phyloP scores from a whole-genome alignment of 2,329 filamentous ascomycete species.

The Phaeosphaeriaceae sp. region DNA sequence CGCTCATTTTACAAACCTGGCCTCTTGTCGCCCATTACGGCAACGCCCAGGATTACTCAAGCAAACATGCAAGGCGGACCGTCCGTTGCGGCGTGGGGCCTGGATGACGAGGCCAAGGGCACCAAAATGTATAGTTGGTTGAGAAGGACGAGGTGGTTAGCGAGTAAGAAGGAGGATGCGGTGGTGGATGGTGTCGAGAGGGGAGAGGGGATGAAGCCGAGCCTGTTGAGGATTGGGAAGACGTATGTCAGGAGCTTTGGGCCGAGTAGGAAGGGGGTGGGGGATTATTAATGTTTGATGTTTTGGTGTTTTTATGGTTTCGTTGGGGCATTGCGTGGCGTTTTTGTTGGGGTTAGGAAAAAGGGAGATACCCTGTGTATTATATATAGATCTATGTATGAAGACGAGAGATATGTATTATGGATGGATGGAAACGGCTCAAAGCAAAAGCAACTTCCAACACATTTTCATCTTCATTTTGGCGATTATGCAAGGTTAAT shows the following conservation, averaged over 20 bases:
- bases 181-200: not conserved
- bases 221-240: not conserved
- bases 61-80: not conserved
- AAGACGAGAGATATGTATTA: too few species aligned
- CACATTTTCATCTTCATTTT: too few species aligned
- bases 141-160: not conserved
- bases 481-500: too few species aligned
- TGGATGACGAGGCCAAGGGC: not conserved
- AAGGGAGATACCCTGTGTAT: too few species aligned
- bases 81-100: not conserved
- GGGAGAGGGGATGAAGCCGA: not conserved
- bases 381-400: too few species aligned
- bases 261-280: not conserved
- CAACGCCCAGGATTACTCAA: conserved; percentile 10
- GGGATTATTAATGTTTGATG: not conserved
- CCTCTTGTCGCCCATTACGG: conserved; percentile 10
- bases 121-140: not conserved
- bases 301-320: too few species aligned
- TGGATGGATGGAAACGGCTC: too few species aligned
- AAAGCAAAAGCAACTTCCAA: too few species aligned
- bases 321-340: too few species aligned
- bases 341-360: too few species aligned
- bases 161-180: not conserved
- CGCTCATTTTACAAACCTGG: conserved; percentile 20
- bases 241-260: not conserved